These are phyloP conservation scores for Podila minutissima DNA, from an alignment of 192 early-diverging fungal species.

Conservation along the genomic window DNA sequence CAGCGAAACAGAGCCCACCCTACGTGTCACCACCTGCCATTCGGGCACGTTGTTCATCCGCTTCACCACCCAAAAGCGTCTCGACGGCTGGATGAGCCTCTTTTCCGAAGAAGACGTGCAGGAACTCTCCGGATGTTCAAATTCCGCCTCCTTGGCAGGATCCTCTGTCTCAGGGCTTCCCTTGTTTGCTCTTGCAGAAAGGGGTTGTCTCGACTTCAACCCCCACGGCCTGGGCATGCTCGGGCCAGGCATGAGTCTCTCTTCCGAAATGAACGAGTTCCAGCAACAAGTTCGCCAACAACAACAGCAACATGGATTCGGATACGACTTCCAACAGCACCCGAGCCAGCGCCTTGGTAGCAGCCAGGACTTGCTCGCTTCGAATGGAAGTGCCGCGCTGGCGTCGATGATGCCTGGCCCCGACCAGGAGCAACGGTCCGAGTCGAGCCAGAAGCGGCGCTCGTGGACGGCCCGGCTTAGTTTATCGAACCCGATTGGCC, in stretches of 20 bases:
- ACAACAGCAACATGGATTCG: too few relatives aligned
- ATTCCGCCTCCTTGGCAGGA: neutral
- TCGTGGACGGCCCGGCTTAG: neutral
- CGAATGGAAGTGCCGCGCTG: too few relatives aligned
- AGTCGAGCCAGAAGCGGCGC: neutral
- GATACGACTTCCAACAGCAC: too few relatives aligned
- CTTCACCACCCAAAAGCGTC: slow-evolving; percentile 2
- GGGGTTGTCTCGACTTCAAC: neutral
- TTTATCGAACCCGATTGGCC: neutral
- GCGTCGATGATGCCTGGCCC: too few relatives aligned
- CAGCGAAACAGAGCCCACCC: neutral
- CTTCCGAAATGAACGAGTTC: too few relatives aligned
- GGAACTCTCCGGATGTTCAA: neutral
- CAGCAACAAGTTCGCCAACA: too few relatives aligned
- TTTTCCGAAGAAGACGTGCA: slow-evolving; percentile 18
- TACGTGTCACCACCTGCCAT: slow-evolving; percentile 9
- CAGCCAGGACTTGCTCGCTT: too few relatives aligned
- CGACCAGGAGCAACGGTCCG: too few relatives aligned
- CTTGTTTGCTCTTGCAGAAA: neutral
- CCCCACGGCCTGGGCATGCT: too few relatives aligned
- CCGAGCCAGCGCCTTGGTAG: too few relatives aligned
- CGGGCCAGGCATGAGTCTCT: too few relatives aligned
- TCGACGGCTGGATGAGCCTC: slow-evolving; percentile 19
- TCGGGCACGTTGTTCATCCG: slow-evolving; percentile 9
- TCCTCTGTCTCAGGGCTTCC: neutral